phyloP scores from a whole-genome alignment of 192 early-diverging fungal species.

The Geranomyces michiganensis region DNA sequence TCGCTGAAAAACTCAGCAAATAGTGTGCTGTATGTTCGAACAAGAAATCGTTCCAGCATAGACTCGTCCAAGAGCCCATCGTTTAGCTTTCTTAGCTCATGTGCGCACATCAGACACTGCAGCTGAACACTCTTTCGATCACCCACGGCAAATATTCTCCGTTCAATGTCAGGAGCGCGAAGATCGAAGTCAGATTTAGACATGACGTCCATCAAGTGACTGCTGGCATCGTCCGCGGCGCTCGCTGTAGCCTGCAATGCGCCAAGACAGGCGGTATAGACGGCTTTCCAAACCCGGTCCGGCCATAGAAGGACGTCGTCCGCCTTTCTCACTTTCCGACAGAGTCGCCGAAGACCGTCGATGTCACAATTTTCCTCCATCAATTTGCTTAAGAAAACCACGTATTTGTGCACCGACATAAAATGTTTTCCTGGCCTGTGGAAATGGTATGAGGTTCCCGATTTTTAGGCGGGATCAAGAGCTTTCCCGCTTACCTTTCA shows the following conservation, averaged over 20 bases:
- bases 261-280: conserved; percentile 49
- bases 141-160: conserved; percentile 25
- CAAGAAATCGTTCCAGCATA: conserved; percentile 20
- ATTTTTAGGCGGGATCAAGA: neutral
- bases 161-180: conserved; percentile 30
- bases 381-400: conserved; percentile 61
- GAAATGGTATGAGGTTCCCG: neutral
- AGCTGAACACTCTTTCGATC: conserved; percentile 17
- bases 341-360: conserved; percentile 58
- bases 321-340: conserved; percentile 58
- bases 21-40: neutral
- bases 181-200: conserved; percentile 37
- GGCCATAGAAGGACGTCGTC: conserved; percentile 55
- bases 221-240: neutral
- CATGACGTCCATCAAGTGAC: conserved; percentile 17
- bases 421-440: conserved; percentile 74
- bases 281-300: conserved; percentile 53
- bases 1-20: conserved; percentile 10
- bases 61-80: conserved; percentile 36
- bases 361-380: conserved; percentile 59
- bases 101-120: conserved; percentile 29
- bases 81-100: conserved; percentile 40
- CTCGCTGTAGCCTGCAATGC: conserved; percentile 25
- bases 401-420: conserved; percentile 73
- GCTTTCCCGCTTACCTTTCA: conserved; percentile 53